These are phyloP conservation scores for Claviceps pazoutovae DNA, from an alignment of 2,329 filamentous ascomycete genomes.

Conservation along the genomic window DNA sequence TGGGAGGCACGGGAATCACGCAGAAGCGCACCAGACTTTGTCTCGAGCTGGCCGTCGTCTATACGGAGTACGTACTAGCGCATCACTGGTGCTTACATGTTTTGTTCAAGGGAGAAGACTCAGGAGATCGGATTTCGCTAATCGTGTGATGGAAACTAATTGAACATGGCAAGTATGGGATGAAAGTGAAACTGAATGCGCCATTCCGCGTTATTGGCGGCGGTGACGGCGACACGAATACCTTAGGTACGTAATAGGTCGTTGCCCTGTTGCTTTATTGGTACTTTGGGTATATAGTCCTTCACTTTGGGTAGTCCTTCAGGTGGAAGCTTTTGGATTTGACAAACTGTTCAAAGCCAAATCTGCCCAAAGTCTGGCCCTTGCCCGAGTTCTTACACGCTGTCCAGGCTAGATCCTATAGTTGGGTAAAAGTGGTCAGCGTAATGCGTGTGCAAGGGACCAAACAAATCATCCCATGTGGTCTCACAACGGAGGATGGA, in stretches of 20 bases:
- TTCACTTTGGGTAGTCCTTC: conserved; percentile 60
- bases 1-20: too few relatives aligned
- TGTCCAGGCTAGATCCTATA: conserved; percentile 82
- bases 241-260: background rate
- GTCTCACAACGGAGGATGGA: background rate
- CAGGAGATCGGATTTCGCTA: conserved; percentile 9
- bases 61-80: background rate
- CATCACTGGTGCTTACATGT: background rate
- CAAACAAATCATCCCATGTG: background rate
- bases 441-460: background rate
- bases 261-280: background rate
- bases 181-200: background rate
- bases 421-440: conserved; percentile 2
- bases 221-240: background rate
- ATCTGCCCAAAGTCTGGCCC: conserved; percentile 76
- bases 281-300: background rate
- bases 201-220: background rate
- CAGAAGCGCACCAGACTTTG: background rate
- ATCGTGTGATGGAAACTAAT: conserved; percentile 5
- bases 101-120: conserved; percentile 3
- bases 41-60: background rate
- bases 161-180: background rate
- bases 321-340: conserved; percentile 93
- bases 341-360: conserved; percentile 90
- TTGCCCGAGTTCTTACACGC: conserved; percentile 96